Evolutionary conservation across 2,329 filamentous ascomycete species (phyloP).

Genomic region (Clonostachys rhizophaga): DNA sequence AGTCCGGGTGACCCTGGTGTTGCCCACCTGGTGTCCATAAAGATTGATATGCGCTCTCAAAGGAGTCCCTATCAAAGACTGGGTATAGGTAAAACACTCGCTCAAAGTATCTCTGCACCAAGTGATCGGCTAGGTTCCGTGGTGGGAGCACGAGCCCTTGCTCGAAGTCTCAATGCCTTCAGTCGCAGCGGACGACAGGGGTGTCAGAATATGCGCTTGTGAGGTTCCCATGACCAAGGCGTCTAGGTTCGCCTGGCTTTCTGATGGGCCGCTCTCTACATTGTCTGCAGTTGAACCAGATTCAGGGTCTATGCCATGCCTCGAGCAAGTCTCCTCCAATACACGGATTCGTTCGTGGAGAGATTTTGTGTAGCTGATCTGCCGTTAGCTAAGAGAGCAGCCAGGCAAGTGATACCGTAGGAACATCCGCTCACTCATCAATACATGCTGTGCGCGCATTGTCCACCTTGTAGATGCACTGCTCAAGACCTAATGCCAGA

Average conservation of each 20-base stretch:
- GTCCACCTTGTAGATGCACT: slow-evolving; percentile 29
- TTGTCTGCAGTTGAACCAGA: neutral
- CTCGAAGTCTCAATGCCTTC: neutral
- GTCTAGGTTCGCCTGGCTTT: too few relatives aligned
- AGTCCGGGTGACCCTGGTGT: neutral
- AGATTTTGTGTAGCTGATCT: slow-evolving; percentile 8
- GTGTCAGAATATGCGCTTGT: neutral
- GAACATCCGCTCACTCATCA: slow-evolving; percentile 12
- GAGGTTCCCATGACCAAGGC: neutral
- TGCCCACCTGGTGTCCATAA: slow-evolving; percentile 21
- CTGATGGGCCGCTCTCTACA: too few relatives aligned
- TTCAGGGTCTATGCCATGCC: slow-evolving; percentile 5
- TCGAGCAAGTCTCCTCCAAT: slow-evolving; percentile 13
- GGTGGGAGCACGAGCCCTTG: slow-evolving; percentile 26
- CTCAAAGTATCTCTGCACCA: slow-evolving; percentile 30
- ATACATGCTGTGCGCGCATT: slow-evolving; percentile 27
- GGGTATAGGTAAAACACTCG: slow-evolving; percentile 35
- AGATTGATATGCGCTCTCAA: slow-evolving; percentile 29
- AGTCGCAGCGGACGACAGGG: slow-evolving; percentile 5
- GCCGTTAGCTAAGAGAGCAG: too few relatives aligned
- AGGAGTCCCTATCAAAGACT: slow-evolving; percentile 33
- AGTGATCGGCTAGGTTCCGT: slow-evolving; percentile 30
- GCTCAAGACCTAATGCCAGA: slow-evolving; percentile 20
- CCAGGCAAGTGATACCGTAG: too few relatives aligned
- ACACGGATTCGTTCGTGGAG: slow-evolving; percentile 17